Conservation (phyloP, 2,329 filamentous ascomycete species). For the Didymellaceae sp. region DNA sequence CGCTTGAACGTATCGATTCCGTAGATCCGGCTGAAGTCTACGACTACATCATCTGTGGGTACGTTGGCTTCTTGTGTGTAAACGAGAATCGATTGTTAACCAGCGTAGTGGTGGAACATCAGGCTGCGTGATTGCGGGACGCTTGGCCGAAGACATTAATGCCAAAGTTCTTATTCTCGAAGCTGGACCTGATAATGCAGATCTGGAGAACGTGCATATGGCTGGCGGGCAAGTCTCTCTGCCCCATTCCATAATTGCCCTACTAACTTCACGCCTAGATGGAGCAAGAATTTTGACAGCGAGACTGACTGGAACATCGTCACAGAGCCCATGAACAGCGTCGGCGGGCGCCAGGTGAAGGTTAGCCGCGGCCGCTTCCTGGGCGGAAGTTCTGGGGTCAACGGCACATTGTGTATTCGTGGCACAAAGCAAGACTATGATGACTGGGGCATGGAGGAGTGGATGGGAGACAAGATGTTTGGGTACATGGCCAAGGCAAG, state of each 20-base stretch:
- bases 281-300: constrained; percentile 56
- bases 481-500: constrained; percentile 60
- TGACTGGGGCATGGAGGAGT: constrained; percentile 63
- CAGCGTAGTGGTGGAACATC: constrained; percentile 53
- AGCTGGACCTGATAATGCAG: constrained; percentile 53
- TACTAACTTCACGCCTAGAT: constrained; percentile 32
- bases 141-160: constrained; percentile 54
- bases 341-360: constrained; percentile 55
- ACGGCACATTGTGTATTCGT: constrained; percentile 59
- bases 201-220: constrained; percentile 60
- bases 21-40: constrained; percentile 27
- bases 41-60: constrained; percentile 41
- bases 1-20: constrained; percentile 27
- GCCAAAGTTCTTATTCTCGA: constrained; percentile 55
- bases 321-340: constrained; percentile 49
- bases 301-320: constrained; percentile 61
- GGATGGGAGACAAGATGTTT: constrained; percentile 65
- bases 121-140: constrained; percentile 57
- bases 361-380: constrained; percentile 59
- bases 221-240: constrained; percentile 51
- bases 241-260: background rate
- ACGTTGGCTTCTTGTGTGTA: no score
- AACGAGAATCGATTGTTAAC: background rate
- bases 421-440: constrained; percentile 59
- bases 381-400: constrained; percentile 58